Evolutionary conservation across 495 filamentous ascomycete species (phyloP).

Genomic region (Annulohypoxylon stygium): DNA sequence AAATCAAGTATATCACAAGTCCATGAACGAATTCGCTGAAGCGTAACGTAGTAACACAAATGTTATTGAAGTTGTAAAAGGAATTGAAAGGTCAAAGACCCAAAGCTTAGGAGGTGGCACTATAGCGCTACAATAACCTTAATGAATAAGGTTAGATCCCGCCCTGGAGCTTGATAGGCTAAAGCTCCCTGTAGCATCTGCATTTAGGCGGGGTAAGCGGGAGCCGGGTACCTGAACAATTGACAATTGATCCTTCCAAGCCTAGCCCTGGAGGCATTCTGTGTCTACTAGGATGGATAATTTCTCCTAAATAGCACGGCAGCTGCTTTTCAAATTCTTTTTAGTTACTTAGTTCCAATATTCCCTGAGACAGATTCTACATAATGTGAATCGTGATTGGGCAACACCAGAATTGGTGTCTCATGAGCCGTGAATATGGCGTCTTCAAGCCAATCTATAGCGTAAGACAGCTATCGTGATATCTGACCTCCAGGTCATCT

Average conservation of each 20-base stretch:
- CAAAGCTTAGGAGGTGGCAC: not conserved
- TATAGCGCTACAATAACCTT: too few relatives aligned
- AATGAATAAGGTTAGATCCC: too few relatives aligned
- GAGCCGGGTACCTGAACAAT: not conserved
- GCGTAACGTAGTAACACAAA: not conserved
- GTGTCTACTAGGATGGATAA: too few relatives aligned
- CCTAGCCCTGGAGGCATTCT: too few relatives aligned
- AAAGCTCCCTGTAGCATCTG: not conserved
- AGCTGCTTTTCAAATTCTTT: too few relatives aligned
- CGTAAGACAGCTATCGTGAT: not conserved
- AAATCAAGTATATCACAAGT: not conserved
- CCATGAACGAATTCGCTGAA: constrained; percentile 7
- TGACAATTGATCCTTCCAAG: not conserved
- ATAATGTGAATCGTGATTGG: too few relatives aligned
- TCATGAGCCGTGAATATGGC: not conserved
- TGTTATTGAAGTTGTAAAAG: not conserved
- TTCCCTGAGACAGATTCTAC: too few relatives aligned
- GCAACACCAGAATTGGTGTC: too few relatives aligned
- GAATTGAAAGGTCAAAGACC: too few relatives aligned
- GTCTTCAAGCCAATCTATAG: constrained; percentile 4
- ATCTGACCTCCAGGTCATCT: not conserved
- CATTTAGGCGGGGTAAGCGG: not conserved
- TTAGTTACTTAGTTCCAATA: too few relatives aligned
- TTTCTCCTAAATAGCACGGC: too few relatives aligned
- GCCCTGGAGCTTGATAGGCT: not conserved